Percentiles rank a stretch among this genome's conserved stretches.
phyloP scores from a whole-genome alignment of 2,329 filamentous ascomycete genomes.

The Aspergillus aculeatinus region DNA sequence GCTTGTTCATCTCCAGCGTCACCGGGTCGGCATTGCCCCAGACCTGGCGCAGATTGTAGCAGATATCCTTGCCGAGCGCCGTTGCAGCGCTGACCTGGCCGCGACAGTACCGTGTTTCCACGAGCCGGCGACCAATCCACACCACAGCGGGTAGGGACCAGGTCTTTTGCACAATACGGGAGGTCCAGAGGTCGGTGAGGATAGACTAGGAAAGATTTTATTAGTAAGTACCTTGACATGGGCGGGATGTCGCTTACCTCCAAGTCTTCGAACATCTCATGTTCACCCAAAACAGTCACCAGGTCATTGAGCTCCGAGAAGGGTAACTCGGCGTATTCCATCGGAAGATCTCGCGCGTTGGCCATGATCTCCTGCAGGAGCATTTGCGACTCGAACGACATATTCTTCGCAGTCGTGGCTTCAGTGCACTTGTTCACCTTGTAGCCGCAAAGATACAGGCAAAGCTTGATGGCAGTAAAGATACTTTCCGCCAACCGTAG shows the following conservation, averaged over 20 bases:
- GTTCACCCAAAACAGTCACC: conserved; percentile 38
- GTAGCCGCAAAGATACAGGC: conserved; percentile 37
- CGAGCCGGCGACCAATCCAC: conserved; percentile 54
- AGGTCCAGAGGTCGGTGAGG: conserved; percentile 49
- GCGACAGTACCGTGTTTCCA: conserved; percentile 53
- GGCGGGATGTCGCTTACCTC: conserved; percentile 24
- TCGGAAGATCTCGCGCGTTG: conserved; percentile 28
- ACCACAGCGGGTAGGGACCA: conserved; percentile 50
- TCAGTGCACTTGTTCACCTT: conserved; percentile 31
- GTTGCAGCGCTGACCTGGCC: conserved; percentile 46
- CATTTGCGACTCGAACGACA: conserved; percentile 34
- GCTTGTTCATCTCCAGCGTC: conserved; percentile 51
- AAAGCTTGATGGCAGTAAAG: conserved; percentile 38
- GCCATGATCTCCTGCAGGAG: conserved; percentile 36
- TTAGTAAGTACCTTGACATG: background rate
- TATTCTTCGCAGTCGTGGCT: conserved; percentile 27
- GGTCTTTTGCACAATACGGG: conserved; percentile 46
- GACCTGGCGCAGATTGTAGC: conserved; percentile 56
- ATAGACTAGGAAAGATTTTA: conserved; percentile 24
- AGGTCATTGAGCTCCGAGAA: conserved; percentile 39
- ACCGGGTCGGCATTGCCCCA: conserved; percentile 50
- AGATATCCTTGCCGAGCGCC: conserved; percentile 54
- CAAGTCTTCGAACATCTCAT: conserved; percentile 39
- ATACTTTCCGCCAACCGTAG: conserved; percentile 34
- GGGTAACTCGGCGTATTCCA: conserved; percentile 37